Evolutionary conservation across 257 asterid genomes (phyloP), one percentile per base, ranked within the genome.

Genomic region (Mentha longifolia): DNA sequence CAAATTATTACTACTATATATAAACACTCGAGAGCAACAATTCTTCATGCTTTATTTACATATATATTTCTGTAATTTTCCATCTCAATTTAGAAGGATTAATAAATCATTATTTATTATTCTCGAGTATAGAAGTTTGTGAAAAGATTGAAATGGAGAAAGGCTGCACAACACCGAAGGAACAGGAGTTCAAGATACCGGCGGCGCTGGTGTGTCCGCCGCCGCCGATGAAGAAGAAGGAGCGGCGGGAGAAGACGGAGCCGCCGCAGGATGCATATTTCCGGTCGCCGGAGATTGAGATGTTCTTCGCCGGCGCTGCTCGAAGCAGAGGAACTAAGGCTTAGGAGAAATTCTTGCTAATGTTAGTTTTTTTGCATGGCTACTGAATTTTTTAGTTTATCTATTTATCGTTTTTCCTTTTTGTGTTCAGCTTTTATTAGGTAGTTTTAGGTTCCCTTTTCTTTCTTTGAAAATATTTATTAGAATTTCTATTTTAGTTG

Each of bases 101-200:
- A 9, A 35, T 22, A 20, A 7, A 20, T 37, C 41, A 61, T 33
- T 33, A 8, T 43, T 13, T 14, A 17, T 70, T 45, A 14, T 75
- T 43, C 1, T 20, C 5, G 58, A 39, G 46, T n/a, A 9, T 13
- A 20, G 20, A 30, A 15, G 17, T 9, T 13, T 30, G 35, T 7
- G 54, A 1, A 42, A 22, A 33, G 37, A 87, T 82, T 86, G 87
- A 85, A 61, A 74, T 15, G 17, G 78, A 76, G 76, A 79, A 81
- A 70, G 93, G 77, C 59, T 90, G 97, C 49, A 74, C 89, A 9
- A 88, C 97, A 1, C 97, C 97, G 6, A 88, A 74, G 77, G 76
- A 80, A 49, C 76, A 73, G 31, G 91, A 87, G 71, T 77, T 39
- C 37, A 79, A 61, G 80, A 86, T 90, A 66, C 93, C 90, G 59